phyloP scores from a whole-genome alignment of 179 eudicot genomes.

The Silene coronaria region DNA sequence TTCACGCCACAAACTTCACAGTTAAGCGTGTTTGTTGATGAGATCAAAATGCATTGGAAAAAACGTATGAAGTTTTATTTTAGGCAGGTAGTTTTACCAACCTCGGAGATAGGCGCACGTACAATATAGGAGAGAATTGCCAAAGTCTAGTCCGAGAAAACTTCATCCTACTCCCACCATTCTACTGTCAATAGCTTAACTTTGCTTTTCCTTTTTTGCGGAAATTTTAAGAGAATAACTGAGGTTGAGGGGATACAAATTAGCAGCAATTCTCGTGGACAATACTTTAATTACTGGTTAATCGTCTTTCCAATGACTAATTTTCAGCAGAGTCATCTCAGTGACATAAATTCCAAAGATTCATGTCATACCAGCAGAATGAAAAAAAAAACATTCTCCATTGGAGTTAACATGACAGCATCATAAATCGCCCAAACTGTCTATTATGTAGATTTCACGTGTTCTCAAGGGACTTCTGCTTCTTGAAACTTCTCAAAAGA shows the following conservation, averaged over 20 bases:
- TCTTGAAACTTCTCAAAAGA: slow-evolving; percentile 51
- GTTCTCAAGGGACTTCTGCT: slow-evolving; percentile 39
- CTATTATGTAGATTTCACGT: slow-evolving; percentile 44
- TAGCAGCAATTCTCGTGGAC: too few species aligned
- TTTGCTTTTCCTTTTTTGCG: too few species aligned
- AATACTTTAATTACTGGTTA: background rate
- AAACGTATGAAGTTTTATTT: too few species aligned
- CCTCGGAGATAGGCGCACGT: too few species aligned
- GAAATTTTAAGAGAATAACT: too few species aligned
- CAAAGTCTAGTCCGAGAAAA: background rate
- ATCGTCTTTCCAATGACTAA: background rate
- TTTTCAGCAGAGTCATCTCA: background rate
- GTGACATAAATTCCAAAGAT: background rate
- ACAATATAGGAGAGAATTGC: background rate
- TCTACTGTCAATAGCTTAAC: too few species aligned
- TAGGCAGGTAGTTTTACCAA: too few species aligned
- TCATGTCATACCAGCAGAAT: background rate
- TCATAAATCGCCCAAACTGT: slow-evolving; percentile 1
- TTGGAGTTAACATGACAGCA: slow-evolving; percentile 3
- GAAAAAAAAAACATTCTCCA: background rate
- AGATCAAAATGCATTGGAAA: too few species aligned
- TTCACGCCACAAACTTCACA: too few species aligned
- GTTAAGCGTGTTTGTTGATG: too few species aligned
- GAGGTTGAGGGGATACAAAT: too few species aligned
- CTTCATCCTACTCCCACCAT: background rate